phyloP scores from a whole-genome alignment of 208 protist species.

The Tritrichomonas musculus region DNA sequence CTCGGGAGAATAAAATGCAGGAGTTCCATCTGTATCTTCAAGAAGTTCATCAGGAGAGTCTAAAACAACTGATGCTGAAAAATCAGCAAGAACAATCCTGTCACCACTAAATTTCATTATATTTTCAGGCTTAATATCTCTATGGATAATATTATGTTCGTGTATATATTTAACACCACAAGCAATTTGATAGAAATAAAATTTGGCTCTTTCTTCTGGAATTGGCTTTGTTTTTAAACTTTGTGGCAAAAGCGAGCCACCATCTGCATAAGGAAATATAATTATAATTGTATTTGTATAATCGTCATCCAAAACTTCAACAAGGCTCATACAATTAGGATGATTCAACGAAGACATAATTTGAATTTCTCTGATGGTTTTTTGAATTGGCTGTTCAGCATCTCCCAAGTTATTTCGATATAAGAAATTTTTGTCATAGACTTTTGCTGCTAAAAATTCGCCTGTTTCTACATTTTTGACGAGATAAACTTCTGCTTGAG shows the following conservation, averaged over 20 bases:
- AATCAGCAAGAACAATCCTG: not conserved
- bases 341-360: not conserved
- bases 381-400: not conserved
- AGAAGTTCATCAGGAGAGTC: not conserved
- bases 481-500: not conserved
- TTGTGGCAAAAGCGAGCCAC: not conserved
- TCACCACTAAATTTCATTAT: not conserved
- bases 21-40: not conserved
- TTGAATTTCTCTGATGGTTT: not conserved
- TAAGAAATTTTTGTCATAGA: not conserved
- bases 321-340: not conserved
- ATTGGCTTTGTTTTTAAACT: not conserved
- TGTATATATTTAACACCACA: not conserved
- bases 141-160: not conserved
- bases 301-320: slow-evolving; percentile 12
- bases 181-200: not conserved
- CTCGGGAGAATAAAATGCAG: not conserved
- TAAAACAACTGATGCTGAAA: not conserved
- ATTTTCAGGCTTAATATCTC: slow-evolving; percentile 24
- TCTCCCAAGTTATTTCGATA: not conserved
- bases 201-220: not conserved
- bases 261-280: not conserved
- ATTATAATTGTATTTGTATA: not conserved
- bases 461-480: not conserved
- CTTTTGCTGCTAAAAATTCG: not conserved